These are phyloP conservation scores for Tetrastigma voinierianum DNA, from an alignment of 164 flowering plant species.

Conservation along the genomic window DNA sequence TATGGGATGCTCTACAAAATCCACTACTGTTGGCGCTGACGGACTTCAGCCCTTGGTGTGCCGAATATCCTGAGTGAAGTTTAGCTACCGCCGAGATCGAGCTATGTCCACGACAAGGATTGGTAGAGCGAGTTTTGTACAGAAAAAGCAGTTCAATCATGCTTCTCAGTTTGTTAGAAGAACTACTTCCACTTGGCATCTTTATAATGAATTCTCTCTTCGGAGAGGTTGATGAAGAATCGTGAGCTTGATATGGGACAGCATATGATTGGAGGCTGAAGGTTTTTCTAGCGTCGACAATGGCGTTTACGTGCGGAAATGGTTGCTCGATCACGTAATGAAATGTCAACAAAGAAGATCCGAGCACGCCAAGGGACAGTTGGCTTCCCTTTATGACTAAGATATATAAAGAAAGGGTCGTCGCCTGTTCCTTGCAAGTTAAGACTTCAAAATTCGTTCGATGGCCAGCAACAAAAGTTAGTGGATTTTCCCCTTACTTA, in stretches of 20 bases:
- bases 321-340: not conserved
- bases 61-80: not conserved
- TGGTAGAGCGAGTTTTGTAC: not conserved
- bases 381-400: not conserved
- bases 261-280: not conserved
- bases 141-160: constrained; percentile 7
- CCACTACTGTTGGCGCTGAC: not conserved
- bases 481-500: too few relatives aligned
- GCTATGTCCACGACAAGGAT: not conserved
- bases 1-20: not conserved
- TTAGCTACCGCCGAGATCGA: not conserved
- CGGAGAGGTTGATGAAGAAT: not conserved
- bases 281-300: not conserved
- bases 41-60: constrained; percentile 17
- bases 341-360: not conserved
- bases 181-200: constrained; percentile 18
- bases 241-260: not conserved
- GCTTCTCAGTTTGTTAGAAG: constrained; percentile 15
- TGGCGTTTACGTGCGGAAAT: constrained; percentile 2
- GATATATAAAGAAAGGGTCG: not conserved
- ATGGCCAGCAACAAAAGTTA: too few relatives aligned
- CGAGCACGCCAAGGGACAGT: constrained; percentile 12
- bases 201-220: too few relatives aligned
- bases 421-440: constrained; percentile 12
- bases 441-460: not conserved